A percentile compares a stretch with the other conserved stretches of the same genome.
These are phyloP conservation scores for Magnolia officinalis DNA, from an alignment of 164 flowering plant species.

Conservation along the genomic window DNA sequence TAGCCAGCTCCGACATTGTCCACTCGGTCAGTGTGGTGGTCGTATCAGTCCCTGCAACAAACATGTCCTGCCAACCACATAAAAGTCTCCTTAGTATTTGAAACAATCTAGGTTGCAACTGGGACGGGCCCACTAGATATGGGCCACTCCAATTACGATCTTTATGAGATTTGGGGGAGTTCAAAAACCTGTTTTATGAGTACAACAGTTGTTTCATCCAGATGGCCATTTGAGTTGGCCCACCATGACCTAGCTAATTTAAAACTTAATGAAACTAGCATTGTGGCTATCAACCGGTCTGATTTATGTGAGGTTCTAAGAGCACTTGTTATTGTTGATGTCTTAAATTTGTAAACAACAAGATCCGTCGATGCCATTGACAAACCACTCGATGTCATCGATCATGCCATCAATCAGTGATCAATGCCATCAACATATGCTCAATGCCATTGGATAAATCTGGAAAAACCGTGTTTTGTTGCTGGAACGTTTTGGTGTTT, in stretches of 20 bases:
- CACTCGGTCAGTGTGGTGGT: conserved; percentile 19
- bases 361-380: no score
- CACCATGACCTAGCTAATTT: neutral
- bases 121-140: neutral
- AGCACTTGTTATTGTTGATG: no score
- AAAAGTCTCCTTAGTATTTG: neutral
- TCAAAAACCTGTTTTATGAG: neutral
- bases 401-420: no score
- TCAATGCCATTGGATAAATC: no score
- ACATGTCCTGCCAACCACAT: conserved; percentile 17
- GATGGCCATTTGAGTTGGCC: neutral
- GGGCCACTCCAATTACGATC: neutral
- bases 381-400: no score
- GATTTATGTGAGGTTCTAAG: no score
- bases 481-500: no score
- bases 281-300: no score
- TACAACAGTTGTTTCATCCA: neutral
- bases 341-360: no score
- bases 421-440: no score
- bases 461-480: no score
- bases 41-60: conserved; percentile 23
- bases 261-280: no score
- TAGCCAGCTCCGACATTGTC: conserved; percentile 23
- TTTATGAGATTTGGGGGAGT: neutral
- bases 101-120: neutral